These are phyloP conservation scores for Lachnellula arida DNA, from an alignment of 2,329 filamentous ascomycete genomes.

Conservation along the genomic window DNA sequence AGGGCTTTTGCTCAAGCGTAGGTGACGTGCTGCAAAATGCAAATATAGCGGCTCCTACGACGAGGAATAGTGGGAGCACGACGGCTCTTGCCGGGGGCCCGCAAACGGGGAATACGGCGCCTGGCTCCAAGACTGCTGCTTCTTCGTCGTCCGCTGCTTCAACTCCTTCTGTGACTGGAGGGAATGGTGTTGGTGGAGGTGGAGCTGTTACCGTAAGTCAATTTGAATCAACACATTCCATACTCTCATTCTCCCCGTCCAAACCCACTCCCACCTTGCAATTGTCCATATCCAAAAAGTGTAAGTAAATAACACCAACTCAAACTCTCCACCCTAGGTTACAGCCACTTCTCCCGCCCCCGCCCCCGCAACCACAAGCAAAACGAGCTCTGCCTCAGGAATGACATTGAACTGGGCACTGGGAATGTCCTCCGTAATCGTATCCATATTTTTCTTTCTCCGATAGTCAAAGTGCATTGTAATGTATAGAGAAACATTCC, in stretches of 20 bases:
- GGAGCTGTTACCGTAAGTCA: background rate
- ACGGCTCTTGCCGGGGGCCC: background rate
- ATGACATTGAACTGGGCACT: background rate
- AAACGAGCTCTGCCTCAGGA: background rate
- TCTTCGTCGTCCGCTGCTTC: background rate
- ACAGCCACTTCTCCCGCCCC: too few relatives aligned
- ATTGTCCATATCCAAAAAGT: too few relatives aligned
- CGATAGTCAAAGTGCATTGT: background rate
- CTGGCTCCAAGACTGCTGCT: background rate
- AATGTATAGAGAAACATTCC: too few relatives aligned
- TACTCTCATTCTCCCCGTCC: too few relatives aligned
- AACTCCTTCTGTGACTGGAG: background rate
- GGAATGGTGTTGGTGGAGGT: background rate
- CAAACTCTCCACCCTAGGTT: too few relatives aligned
- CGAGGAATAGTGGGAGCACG: background rate
- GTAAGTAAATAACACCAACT: too few relatives aligned
- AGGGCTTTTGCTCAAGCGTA: slow-evolving; percentile 12
- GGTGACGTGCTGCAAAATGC: slow-evolving; percentile 28
- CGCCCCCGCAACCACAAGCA: too few relatives aligned
- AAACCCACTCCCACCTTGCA: too few relatives aligned
- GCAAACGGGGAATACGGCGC: background rate
- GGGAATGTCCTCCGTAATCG: background rate
- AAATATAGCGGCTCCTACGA: background rate
- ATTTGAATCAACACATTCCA: too few relatives aligned
- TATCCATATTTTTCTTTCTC: background rate